phyloP scores from a whole-genome alignment of 2,329 filamentous ascomycete species.

The Hypoxylon sp. region DNA sequence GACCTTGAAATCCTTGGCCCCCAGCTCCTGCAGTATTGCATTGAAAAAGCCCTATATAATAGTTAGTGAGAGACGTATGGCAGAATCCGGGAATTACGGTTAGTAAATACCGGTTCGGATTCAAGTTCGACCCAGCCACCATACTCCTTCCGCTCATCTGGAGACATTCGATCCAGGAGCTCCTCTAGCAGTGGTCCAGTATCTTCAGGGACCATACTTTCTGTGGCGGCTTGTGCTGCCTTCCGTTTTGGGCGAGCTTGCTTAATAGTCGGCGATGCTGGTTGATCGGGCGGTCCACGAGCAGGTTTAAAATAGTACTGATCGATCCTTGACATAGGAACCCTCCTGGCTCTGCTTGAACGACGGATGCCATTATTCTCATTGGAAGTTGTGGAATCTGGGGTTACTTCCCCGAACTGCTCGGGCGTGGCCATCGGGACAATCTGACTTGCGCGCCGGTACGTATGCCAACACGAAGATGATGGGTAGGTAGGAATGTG shows the following conservation, averaged over 20 bases:
- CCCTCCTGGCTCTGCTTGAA: constrained; percentile 46
- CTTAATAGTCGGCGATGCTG: constrained; percentile 32
- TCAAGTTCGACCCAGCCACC: constrained; percentile 87
- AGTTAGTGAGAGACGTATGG: constrained; percentile 37
- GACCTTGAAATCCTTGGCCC: constrained; percentile 79
- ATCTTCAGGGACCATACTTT: constrained; percentile 56
- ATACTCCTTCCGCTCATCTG: constrained; percentile 72
- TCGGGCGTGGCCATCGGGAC: constrained; percentile 24
- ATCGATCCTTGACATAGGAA: constrained; percentile 41
- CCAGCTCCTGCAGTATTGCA: constrained; percentile 83
- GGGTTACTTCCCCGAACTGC: constrained; percentile 7
- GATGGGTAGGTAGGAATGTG: background rate
- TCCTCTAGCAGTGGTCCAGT: constrained; percentile 58
- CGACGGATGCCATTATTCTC: constrained; percentile 40
- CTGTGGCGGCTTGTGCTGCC: constrained; percentile 56
- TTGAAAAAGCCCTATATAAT: constrained; percentile 81
- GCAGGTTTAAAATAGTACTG: constrained; percentile 43
- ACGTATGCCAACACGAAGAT: background rate
- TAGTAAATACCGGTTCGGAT: constrained; percentile 80
- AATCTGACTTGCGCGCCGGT: background rate
- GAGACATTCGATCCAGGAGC: constrained; percentile 63
- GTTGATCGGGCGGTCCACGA: constrained; percentile 32
- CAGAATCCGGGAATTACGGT: background rate
- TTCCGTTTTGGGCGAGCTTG: constrained; percentile 62
- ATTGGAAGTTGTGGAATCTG: constrained; percentile 12